Evolutionary conservation across 163 green algal species (phyloP).

Genomic region (Coccomyxa subellipsoidea): DNA sequence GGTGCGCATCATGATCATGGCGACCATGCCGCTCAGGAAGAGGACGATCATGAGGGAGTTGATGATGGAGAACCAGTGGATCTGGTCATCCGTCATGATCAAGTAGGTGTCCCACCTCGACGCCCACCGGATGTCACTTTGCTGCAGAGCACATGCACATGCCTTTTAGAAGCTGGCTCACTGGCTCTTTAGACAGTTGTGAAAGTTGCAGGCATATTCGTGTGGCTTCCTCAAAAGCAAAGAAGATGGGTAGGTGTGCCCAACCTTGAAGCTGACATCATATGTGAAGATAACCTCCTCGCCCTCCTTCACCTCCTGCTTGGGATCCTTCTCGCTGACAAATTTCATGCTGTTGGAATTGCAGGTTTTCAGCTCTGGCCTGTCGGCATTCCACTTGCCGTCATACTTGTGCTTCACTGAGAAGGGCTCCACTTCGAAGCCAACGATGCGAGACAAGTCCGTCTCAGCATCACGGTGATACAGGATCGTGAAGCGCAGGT

Average conservation of each 20-base stretch:
- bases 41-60: constrained; percentile 98
- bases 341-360: constrained; percentile 72
- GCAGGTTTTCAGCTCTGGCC: constrained; percentile 78
- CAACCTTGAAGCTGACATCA: constrained; percentile 86
- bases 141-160: constrained; percentile 37
- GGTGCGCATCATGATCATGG: constrained; percentile 97
- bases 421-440: constrained; percentile 97
- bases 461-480: constrained; percentile 87
- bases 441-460: constrained; percentile 85
- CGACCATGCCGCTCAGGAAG: constrained; percentile 96
- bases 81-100: constrained; percentile 91
- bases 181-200: background rate
- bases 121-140: constrained; percentile 90
- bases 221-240: too few relatives aligned
- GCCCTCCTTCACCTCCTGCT: constrained; percentile 73
- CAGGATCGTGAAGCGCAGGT: constrained; percentile 95
- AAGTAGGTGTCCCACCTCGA: constrained; percentile 98
- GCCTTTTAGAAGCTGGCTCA: background rate
- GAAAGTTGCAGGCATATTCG: background rate
- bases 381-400: constrained; percentile 29
- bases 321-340: constrained; percentile 69
- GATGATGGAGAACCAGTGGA: constrained; percentile 97
- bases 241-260: background rate
- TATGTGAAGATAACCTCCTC: constrained; percentile 97
- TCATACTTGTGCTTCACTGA: constrained; percentile 86